These are phyloP conservation scores for Alternaria sp. DNA, from an alignment of 2,329 filamentous ascomycete genomes.

Conservation along the genomic window DNA sequence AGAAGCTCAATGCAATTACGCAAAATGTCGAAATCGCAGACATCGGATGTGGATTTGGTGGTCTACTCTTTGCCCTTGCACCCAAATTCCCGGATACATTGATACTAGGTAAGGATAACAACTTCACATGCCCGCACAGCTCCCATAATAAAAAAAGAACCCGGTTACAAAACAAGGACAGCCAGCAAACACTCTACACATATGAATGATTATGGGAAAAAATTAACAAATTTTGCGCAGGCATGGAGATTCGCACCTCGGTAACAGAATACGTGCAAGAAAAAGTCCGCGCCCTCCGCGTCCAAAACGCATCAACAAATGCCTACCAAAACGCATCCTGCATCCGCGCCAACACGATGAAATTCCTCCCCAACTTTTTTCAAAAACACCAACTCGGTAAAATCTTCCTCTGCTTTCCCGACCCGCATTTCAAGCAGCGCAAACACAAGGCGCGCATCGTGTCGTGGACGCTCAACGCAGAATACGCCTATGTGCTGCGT, in stretches of 20 bases:
- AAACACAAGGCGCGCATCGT: constrained; percentile 98
- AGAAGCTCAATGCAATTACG: constrained; percentile 51
- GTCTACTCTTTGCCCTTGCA: constrained; percentile 84
- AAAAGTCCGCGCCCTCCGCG: constrained; percentile 81
- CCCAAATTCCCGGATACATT: constrained; percentile 82
- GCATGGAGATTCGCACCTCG: constrained; percentile 90
- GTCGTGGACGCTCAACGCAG: constrained; percentile 83
- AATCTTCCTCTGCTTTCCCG: constrained; percentile 97
- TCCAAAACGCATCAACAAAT: constrained; percentile 62
- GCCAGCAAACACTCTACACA: too few relatives aligned
- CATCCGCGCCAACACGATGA: constrained; percentile 95
- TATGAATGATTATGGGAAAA: too few relatives aligned
- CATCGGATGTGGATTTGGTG: constrained; percentile 96
- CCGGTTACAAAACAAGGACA: too few relatives aligned
- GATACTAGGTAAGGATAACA: constrained; percentile 70
- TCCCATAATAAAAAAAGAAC: too few relatives aligned
- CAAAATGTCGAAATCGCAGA: constrained; percentile 90
- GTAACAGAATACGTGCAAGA: constrained; percentile 92
- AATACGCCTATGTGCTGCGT: constrained; percentile 87
- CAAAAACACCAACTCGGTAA: constrained; percentile 79
- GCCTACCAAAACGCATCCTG: constrained; percentile 88
- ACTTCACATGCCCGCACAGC: too few relatives aligned
- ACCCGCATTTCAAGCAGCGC: constrained; percentile 95
- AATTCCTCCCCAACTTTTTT: constrained; percentile 99
- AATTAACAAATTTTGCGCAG: constrained; percentile 58